Evolutionary conservation across 1,284 basidiomycete species (phyloP), one percentile per base, ranked within the genome.

Genomic region (Fomitopsis schrenkii): DNA sequence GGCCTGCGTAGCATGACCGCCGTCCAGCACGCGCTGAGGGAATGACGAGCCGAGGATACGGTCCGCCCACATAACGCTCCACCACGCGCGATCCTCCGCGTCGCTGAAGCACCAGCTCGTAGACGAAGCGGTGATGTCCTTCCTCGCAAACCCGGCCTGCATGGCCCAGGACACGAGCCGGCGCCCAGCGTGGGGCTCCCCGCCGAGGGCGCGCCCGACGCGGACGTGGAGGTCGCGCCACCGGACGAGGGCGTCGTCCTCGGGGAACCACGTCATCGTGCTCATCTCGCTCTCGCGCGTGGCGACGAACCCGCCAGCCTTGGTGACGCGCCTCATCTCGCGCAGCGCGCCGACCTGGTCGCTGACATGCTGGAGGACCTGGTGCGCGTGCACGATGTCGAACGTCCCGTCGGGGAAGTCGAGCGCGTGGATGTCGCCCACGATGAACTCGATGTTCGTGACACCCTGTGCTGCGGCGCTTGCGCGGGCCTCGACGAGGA

Each of bases 351-450:
- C 61, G 19, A 77, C 68, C 2, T 79, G 79, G 59, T 80, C 75
- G 6, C 65, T 53, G 36, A 80, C 67, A 67, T 82, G 79, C 66
- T 78, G 76, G 5, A 81, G 70, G 14, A 82, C 78, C 66, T 80
- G 79, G 62, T 80, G 79, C 38, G 75, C 74, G 63, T 80, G 77
- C n/a, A 79, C 77, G 62, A 80, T 70, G 68, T 80, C 80, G 67
- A 79, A 79, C 14, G 73, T 69, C 40, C 60, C 68, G 64, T 80
- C 77, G 8, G 70, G 70, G 61, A 71, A 75, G 41, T 69, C 67
- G 2, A 80, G 71, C 15, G 64, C 62, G 60, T 71, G 66, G 7
- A 69, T 73, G 61, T 78, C 74, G 33, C 73, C 78, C 17, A 68
- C 59, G 38, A 62, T 52, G 63, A 78, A 80, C 19, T 69, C 64